A percentile compares a stretch with the other conserved stretches of the same genome.
Conservation (phyloP, 169 alveolate genomes). For the Eimeria acervulina region DNA sequence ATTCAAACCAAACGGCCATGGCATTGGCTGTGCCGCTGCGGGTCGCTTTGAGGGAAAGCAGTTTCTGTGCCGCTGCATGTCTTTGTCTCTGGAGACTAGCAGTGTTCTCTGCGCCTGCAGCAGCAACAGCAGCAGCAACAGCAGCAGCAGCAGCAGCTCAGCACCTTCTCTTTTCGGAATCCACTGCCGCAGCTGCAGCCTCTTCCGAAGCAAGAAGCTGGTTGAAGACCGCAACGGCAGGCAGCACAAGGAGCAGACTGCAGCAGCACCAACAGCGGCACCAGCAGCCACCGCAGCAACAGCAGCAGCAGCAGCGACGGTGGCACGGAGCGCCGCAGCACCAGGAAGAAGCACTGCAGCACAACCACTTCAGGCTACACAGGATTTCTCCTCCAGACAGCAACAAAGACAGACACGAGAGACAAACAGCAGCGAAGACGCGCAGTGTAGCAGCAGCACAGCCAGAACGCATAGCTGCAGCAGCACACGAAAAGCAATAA, state of each 20-base stretch:
- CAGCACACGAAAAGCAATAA: neutral
- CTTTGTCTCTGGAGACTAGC: neutral
- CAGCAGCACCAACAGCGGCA: neutral
- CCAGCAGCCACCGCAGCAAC: too few species aligned
- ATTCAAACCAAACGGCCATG: constrained; percentile 40
- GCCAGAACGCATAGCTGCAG: neutral
- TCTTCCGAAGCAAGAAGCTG: too few species aligned
- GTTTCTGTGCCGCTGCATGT: neutral
- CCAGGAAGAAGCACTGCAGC: neutral
- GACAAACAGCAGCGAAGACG: neutral
- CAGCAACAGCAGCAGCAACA: constrained; percentile 2
- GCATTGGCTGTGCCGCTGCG: constrained; percentile 50
- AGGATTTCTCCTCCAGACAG: neutral
- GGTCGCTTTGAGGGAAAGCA: neutral
- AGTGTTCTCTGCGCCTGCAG: neutral
- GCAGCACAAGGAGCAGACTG: neutral
- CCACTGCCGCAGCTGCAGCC: too few species aligned
- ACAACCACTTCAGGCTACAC: neutral
- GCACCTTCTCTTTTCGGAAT: too few species aligned
- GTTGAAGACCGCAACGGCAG: too few species aligned
- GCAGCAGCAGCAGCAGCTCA: neutral
- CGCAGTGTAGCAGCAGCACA: neutral
- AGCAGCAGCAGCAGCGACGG: neutral
- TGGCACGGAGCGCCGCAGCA: neutral
- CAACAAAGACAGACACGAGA: neutral